Conservation (phyloP, 75 land plant species). For the Pinus taeda region DNA sequence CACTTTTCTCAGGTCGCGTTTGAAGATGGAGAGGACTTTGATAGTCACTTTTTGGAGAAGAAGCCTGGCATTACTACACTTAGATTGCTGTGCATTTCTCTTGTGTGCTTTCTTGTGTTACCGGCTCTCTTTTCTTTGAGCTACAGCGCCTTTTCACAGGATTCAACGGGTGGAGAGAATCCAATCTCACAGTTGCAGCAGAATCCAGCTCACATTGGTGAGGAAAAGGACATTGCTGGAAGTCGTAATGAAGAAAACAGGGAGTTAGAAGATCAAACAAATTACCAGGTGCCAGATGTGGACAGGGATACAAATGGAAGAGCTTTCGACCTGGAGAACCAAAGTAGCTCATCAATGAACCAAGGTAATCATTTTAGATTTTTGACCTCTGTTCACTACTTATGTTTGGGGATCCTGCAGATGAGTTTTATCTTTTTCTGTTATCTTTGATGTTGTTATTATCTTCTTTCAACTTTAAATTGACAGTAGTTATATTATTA, state of each 20-base stretch:
- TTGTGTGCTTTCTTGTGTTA: conserved; percentile 6
- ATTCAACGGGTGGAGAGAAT: not conserved
- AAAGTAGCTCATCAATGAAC: not conserved
- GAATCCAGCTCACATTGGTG: not conserved
- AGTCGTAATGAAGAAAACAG: not conserved
- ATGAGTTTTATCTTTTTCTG: not conserved
- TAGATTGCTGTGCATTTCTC: not conserved
- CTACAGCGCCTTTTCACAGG: not conserved
- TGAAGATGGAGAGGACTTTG: not conserved
- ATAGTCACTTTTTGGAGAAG: not conserved
- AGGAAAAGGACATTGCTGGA: not conserved
- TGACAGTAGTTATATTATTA: too few relatives aligned
- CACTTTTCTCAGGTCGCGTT: not conserved
- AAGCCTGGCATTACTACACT: not conserved
- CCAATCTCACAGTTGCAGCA: conserved; percentile 2
- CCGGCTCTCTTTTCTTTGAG: not conserved
- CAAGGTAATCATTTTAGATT: not conserved
- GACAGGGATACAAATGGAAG: not conserved
- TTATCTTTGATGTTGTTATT: too few relatives aligned
- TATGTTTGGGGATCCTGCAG: not conserved
- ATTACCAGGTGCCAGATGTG: not conserved
- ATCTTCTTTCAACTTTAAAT: too few relatives aligned
- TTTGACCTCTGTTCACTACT: not conserved
- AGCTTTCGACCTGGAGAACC: not conserved
- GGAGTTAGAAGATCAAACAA: not conserved